Conservation (phyloP, 805 yeast species). For the Pichia eremophila region DNA sequence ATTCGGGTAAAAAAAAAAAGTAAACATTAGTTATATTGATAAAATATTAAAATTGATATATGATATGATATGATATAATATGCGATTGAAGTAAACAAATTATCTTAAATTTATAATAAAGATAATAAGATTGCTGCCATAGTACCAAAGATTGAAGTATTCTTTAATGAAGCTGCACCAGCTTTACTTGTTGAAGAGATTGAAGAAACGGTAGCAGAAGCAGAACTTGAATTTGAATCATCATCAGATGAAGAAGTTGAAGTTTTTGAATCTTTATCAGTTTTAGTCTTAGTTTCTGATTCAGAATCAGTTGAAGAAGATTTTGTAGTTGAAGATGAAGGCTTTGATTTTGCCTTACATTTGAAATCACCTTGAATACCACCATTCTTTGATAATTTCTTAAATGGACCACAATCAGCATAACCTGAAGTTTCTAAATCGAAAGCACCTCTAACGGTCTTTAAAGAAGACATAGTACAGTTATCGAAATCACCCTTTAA, state of each 20-base stretch:
- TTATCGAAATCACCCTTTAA: constrained; percentile 72
- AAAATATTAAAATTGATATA: too few relatives aligned
- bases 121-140: constrained; percentile 42
- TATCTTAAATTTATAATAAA: constrained; percentile 31
- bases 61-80: too few relatives aligned
- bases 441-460: constrained; percentile 88
- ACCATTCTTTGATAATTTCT: constrained; percentile 63
- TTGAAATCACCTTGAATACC: constrained; percentile 86
- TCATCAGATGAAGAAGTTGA: constrained; percentile 22
- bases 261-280: constrained; percentile 17
- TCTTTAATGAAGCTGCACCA: constrained; percentile 19
- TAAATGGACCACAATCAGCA: constrained; percentile 73
- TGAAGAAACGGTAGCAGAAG: constrained; percentile 28
- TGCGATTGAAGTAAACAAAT: neutral
- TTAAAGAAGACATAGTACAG: constrained; percentile 66
- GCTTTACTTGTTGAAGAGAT: constrained; percentile 22
- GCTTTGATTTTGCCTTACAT: constrained; percentile 55
- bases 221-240: constrained; percentile 13
- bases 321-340: constrained; percentile 33
- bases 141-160: constrained; percentile 38
- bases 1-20: neutral
- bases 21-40: too few relatives aligned
- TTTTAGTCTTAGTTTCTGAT: constrained; percentile 17
- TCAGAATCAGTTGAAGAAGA: constrained; percentile 19
- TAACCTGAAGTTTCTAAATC: constrained; percentile 64